A percentile compares a stretch with the other conserved stretches of the same genome.
Conservation (phyloP, 1,284 basidiomycete species). For the Ceratobasidium theobromae region DNA sequence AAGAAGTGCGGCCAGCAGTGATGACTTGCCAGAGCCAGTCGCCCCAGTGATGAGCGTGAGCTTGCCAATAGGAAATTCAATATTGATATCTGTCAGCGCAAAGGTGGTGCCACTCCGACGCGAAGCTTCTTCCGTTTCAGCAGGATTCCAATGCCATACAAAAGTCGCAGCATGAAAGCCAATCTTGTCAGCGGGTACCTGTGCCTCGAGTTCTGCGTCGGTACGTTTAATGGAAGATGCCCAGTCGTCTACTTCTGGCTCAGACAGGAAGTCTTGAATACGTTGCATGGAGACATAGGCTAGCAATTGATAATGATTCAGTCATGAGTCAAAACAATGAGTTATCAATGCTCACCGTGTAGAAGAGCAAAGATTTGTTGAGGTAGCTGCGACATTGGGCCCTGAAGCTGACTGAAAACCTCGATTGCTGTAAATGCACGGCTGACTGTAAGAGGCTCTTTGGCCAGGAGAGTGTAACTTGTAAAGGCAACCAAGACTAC, state of each 20-base stretch:
- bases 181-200: slow-evolving; percentile 41
- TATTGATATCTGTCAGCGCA: slow-evolving; percentile 48
- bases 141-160: slow-evolving; percentile 52
- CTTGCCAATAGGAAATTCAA: slow-evolving; percentile 59
- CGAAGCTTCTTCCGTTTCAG: background rate
- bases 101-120: background rate
- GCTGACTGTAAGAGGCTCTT: slow-evolving; percentile 60
- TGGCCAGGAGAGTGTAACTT: slow-evolving; percentile 63
- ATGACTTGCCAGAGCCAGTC: slow-evolving; percentile 80
- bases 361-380: slow-evolving; percentile 63
- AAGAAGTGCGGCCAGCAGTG: slow-evolving; percentile 62
- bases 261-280: slow-evolving; percentile 61
- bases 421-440: slow-evolving; percentile 69
- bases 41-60: slow-evolving; percentile 70
- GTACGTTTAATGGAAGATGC: slow-evolving; percentile 55
- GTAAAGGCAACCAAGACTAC: slow-evolving; percentile 63
- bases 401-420: slow-evolving; percentile 58
- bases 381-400: slow-evolving; percentile 63
- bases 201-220: slow-evolving; percentile 15
- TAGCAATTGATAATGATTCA: slow-evolving; percentile 39
- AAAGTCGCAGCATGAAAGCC: slow-evolving; percentile 60
- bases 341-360: slow-evolving; percentile 48
- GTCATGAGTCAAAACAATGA: background rate
- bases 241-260: slow-evolving; percentile 67
- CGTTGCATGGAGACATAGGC: slow-evolving; percentile 72